Evolutionary conservation across 495 filamentous ascomycete genomes (phyloP).

Genomic region (Cercophora newfieldiana): DNA sequence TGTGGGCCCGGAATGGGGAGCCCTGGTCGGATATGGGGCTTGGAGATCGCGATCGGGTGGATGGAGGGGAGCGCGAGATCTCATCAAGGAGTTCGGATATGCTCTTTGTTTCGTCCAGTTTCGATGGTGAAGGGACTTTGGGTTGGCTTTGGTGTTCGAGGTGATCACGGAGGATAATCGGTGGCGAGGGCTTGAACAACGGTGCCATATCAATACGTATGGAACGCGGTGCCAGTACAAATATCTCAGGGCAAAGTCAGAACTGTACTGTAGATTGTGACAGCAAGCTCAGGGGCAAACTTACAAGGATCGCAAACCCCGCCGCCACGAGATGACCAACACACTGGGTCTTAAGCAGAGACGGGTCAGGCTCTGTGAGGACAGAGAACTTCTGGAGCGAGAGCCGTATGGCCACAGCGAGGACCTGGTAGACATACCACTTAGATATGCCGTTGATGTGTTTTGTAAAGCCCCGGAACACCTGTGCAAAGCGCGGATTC

Average conservation of each 20-base stretch:
- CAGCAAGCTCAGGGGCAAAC: conserved; percentile 23
- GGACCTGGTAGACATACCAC: conserved; percentile 68
- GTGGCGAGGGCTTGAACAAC: conserved; percentile 47
- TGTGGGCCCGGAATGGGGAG: background rate
- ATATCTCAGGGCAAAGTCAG: conserved; percentile 35
- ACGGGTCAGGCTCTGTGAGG: conserved; percentile 43
- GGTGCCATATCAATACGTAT: conserved; percentile 58
- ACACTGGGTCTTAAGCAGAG: conserved; percentile 39
- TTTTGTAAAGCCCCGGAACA: conserved; percentile 60
- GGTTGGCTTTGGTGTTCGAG: background rate
- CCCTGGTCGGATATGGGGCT: conserved; percentile 4
- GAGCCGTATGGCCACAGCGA: conserved; percentile 60
- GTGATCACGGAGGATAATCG: conserved; percentile 26
- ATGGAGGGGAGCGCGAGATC: conserved; percentile 22
- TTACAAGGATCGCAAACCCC: conserved; percentile 56
- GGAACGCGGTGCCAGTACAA: conserved; percentile 47
- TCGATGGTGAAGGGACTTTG: background rate
- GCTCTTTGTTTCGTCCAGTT: conserved; percentile 30
- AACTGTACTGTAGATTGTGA: background rate
- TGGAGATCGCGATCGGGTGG: conserved; percentile 4
- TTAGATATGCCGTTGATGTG: conserved; percentile 64
- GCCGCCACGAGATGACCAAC: conserved; percentile 60
- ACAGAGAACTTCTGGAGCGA: conserved; percentile 52
- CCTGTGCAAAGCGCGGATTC: conserved; percentile 70
- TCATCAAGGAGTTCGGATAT: conserved; percentile 47